These are phyloP conservation scores for Tolypocladium inflatum DNA, from an alignment of 2,329 filamentous ascomycete genomes.

Conservation along the genomic window DNA sequence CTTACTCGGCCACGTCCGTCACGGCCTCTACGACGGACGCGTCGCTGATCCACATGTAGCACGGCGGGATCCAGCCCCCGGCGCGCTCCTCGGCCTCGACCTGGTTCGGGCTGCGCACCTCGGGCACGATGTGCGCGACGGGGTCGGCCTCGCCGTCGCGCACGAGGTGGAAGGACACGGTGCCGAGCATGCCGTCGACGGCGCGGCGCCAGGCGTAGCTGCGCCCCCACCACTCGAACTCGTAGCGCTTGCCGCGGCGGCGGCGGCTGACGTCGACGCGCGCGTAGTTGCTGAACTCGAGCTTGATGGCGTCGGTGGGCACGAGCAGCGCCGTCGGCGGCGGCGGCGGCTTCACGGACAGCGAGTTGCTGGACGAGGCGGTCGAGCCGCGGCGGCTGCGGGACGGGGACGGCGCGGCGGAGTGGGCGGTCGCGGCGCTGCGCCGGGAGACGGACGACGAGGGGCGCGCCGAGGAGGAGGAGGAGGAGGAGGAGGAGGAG, in stretches of 20 bases:
- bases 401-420: not conserved
- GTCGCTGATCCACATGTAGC: slow-evolving; percentile 84
- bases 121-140: slow-evolving; percentile 78
- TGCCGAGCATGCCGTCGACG: slow-evolving; percentile 57
- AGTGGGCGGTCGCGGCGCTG: slow-evolving; percentile 6
- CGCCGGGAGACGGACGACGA: slow-evolving; percentile 12
- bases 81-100: slow-evolving; percentile 61
- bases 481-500: slow-evolving; percentile 3
- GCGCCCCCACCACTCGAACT: slow-evolving; percentile 89
- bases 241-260: slow-evolving; percentile 59
- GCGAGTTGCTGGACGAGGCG: not conserved
- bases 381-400: not conserved
- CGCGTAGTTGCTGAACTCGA: slow-evolving; percentile 97
- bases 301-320: slow-evolving; percentile 70
- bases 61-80: slow-evolving; percentile 85
- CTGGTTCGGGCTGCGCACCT: slow-evolving; percentile 63
- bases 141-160: slow-evolving; percentile 49
- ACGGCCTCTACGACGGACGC: slow-evolving; percentile 55
- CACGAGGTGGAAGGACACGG: slow-evolving; percentile 72
- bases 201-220: slow-evolving; percentile 77
- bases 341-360: not conserved
- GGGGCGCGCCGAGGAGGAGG: slow-evolving; percentile 5
- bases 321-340: slow-evolving; percentile 22
- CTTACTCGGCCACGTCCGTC: slow-evolving; percentile 81
- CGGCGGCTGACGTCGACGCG: slow-evolving; percentile 74